Base-by-base conservation (phyloP, 2,329 filamentous ascomycete species). In the Capronia americana region DNA sequence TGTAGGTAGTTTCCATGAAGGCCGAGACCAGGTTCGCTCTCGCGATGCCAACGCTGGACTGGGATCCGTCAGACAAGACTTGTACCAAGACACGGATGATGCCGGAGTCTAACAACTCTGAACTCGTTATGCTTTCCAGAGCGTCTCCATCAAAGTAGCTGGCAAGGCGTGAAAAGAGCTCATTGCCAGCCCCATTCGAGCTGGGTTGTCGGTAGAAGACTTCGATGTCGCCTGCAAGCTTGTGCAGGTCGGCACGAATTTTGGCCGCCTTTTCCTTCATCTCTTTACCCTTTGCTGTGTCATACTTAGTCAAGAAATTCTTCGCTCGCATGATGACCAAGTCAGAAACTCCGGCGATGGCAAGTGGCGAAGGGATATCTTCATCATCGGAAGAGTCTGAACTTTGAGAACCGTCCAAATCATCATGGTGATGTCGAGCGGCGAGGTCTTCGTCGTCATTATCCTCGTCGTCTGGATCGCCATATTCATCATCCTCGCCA, bases 41-140 rank as follows among this genome's bases (percentile, higher is more conserved):
- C 50, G 93, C 92, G 66, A 89, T 73, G 30, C 46, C 61, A 24
- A 53, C 30, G 30, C 46, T 51, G 20, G 55, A 28, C 17, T 60
- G 71, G 38, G 61, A 2, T 46, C 61, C 70, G 10, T 60, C 66
- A 61, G 62, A 61, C 75, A 99, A 93, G 10, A 97, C 86, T 34
- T 91, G 87, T 51, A 98, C 85, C 1, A 99, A 83, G 10, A 92
- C 88, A 53, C 92, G 88, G 11, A 99, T 93, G 63, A 99, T 87
- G 20, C 93, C 92, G 1, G 95, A 98, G 32, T 92, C 92, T 60
- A 98, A 86, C 34, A 99, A 82, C 76, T 99, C 95, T 56, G 94
- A 93, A 78, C 95, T 99, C 0, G 95, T 99, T 61, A 97, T 93
- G 76, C 92, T 96, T 75, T 97, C 91, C 61, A 97, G 79, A 1